phyloP scores from a whole-genome alignment of 106 monocot genomes.

The Xerophyta viscosa region DNA sequence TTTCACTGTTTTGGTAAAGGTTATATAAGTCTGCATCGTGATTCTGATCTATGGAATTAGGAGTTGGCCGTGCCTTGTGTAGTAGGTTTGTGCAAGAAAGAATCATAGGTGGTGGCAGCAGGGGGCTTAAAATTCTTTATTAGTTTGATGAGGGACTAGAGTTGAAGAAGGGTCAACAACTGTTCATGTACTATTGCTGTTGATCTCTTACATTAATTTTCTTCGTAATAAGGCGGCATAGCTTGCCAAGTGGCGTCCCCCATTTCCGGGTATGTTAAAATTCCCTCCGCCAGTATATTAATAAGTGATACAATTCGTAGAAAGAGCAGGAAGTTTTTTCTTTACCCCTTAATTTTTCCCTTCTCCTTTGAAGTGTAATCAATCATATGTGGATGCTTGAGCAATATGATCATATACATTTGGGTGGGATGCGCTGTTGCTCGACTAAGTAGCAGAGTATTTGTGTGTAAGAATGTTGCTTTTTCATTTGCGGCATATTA shows the following conservation, averaged over 20 bases:
- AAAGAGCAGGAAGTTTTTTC: too few species aligned
- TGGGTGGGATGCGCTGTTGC: too few species aligned
- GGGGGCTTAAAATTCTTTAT: constrained; percentile 27
- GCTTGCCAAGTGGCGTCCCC: neutral
- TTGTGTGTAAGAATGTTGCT: too few species aligned
- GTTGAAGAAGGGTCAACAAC: constrained; percentile 1
- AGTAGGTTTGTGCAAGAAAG: constrained; percentile 17
- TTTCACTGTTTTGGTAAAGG: neutral
- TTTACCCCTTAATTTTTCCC: too few species aligned
- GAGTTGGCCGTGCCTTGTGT: constrained; percentile 3
- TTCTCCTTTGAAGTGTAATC: too few species aligned
- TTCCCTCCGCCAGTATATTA: too few species aligned
- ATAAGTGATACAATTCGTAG: constrained; percentile 1
- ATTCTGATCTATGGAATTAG: neutral
- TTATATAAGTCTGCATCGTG: neutral
- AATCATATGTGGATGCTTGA: too few species aligned
- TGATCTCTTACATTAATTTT: constrained; percentile 14
- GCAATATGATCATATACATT: too few species aligned
- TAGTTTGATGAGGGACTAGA: constrained; percentile 6
- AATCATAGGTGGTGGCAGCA: constrained; percentile 1
- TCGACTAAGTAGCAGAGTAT: too few species aligned
- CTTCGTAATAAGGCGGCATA: constrained; percentile 14
- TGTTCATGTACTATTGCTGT: constrained; percentile 16
- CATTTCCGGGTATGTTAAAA: too few species aligned
- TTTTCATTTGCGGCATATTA: too few species aligned